A percentile compares a stretch with the other conserved stretches of the same genome.
phyloP scores from a whole-genome alignment of 1,139 yeast species.

The Candida tunisiensis region DNA sequence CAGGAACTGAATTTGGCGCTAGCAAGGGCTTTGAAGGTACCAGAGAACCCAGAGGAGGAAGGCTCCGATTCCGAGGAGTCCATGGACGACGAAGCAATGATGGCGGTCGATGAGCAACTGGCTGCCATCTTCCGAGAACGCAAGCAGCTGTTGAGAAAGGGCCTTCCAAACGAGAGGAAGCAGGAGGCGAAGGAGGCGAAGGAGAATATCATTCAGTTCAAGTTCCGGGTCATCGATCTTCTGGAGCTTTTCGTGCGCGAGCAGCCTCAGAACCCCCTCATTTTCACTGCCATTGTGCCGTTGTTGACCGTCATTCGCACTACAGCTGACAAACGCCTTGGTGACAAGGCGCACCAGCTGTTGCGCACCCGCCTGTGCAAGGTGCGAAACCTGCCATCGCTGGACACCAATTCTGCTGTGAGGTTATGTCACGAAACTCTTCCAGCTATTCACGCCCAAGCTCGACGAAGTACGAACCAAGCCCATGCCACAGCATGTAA shows the following conservation, averaged over 20 bases:
- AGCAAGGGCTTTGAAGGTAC: slow-evolving; percentile 60
- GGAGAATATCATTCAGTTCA: slow-evolving; percentile 65
- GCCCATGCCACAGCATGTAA: slow-evolving; percentile 39
- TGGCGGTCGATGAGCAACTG: slow-evolving; percentile 79
- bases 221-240: slow-evolving; percentile 62
- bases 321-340: slow-evolving; percentile 54
- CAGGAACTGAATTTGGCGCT: slow-evolving; percentile 51
- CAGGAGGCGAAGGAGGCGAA: slow-evolving; percentile 59
- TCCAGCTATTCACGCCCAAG: slow-evolving; percentile 22
- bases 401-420: slow-evolving; percentile 10
- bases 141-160: slow-evolving; percentile 9
- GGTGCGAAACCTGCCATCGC: slow-evolving; percentile 5
- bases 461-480: slow-evolving; percentile 27
- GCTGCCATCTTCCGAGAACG: slow-evolving; percentile 70
- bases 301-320: slow-evolving; percentile 41
- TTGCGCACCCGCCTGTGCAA: slow-evolving; percentile 48
- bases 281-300: slow-evolving; percentile 36
- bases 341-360: slow-evolving; percentile 59
- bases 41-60: slow-evolving; percentile 15
- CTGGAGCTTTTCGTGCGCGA: slow-evolving; percentile 41
- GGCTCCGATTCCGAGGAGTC: slow-evolving; percentile 52
- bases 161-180: slow-evolving; percentile 25
- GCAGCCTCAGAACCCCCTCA: slow-evolving; percentile 26
- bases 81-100: slow-evolving; percentile 96
- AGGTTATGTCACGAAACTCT: slow-evolving; percentile 12